These are phyloP conservation scores for Glarea lozoyensis DNA, from an alignment of 495 filamentous ascomycete genomes.

Conservation along the genomic window DNA sequence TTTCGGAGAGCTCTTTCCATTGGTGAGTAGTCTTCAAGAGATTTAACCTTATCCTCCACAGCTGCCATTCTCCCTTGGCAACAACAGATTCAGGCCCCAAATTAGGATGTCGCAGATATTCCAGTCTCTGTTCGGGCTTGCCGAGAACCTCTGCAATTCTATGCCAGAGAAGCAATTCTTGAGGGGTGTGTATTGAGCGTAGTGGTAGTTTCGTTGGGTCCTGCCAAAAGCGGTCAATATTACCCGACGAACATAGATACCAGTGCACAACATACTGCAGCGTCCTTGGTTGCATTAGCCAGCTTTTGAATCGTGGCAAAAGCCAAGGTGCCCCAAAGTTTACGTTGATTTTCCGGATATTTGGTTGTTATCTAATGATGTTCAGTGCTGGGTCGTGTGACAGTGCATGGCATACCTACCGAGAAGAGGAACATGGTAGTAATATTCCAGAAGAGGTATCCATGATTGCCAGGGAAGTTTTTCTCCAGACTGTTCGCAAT, in stretches of 20 bases:
- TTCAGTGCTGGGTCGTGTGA: not conserved
- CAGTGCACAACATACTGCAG: slow-evolving; percentile 3
- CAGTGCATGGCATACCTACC: slow-evolving; percentile 1
- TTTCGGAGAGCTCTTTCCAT: slow-evolving; percentile 20
- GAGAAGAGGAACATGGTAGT: slow-evolving; percentile 18
- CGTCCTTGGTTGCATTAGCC: slow-evolving; percentile 11
- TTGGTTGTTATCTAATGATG: slow-evolving; percentile 7
- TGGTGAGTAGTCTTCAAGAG: slow-evolving; percentile 9
- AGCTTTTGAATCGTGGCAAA: slow-evolving; percentile 16
- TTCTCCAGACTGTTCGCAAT: slow-evolving; percentile 23
- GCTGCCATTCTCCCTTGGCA: slow-evolving; percentile 21
- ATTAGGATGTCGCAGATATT: slow-evolving; percentile 16
- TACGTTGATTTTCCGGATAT: slow-evolving; percentile 15
- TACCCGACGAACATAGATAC: not conserved
- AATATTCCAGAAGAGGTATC: slow-evolving; percentile 22
- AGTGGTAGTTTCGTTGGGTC: slow-evolving; percentile 12
- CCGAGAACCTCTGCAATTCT: slow-evolving; percentile 9
- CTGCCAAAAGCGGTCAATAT: slow-evolving; percentile 1
- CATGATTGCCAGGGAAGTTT: slow-evolving; percentile 17
- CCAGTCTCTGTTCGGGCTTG: slow-evolving; percentile 11
- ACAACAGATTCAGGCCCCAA: slow-evolving; percentile 18
- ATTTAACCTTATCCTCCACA: slow-evolving; percentile 15
- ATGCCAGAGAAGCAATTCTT: slow-evolving; percentile 20
- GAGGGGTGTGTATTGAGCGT: slow-evolving; percentile 19
- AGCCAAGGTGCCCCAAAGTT: slow-evolving; percentile 16